phyloP scores from a whole-genome alignment of 306 rosid genomes.

The Hippophae tibetana region DNA sequence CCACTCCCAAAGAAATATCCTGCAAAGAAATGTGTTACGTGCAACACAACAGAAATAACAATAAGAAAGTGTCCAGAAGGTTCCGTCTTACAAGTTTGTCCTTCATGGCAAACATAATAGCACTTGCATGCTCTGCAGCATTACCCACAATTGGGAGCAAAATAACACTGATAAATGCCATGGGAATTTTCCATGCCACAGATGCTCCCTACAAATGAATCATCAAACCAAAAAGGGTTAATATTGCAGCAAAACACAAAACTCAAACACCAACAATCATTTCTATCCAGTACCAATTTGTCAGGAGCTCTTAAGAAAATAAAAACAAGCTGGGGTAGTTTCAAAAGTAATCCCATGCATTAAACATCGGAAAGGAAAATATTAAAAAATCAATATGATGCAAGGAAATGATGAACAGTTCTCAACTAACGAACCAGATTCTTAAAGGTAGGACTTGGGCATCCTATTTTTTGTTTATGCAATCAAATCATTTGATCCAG shows the following conservation, averaged over 20 bases:
- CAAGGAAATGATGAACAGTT: too few relatives aligned
- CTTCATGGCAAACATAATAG: slow-evolving; percentile 80
- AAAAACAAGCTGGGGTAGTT: too few relatives aligned
- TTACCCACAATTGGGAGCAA: slow-evolving; percentile 81
- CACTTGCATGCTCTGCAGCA: slow-evolving; percentile 93
- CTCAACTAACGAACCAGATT: too few relatives aligned
- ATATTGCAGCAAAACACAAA: not conserved
- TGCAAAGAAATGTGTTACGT: slow-evolving; percentile 23
- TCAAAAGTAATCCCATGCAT: too few relatives aligned
- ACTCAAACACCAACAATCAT: not conserved
- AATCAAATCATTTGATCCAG: too few relatives aligned
- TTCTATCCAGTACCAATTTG: not conserved
- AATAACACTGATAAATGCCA: slow-evolving; percentile 68
- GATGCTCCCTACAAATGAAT: slow-evolving; percentile 61
- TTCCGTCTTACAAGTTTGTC: slow-evolving; percentile 57
- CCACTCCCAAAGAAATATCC: slow-evolving; percentile 80
- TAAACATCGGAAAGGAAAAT: too few relatives aligned
- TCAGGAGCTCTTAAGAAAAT: not conserved
- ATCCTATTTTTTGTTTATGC: too few relatives aligned
- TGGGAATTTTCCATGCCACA: slow-evolving; percentile 41
- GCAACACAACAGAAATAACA: not conserved
- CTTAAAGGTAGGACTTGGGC: too few relatives aligned
- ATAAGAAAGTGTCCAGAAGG: slow-evolving; percentile 10
- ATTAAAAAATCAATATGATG: too few relatives aligned
- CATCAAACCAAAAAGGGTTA: slow-evolving; percentile 15